Evolutionary conservation across 805 yeast species (phyloP), one percentile per base, ranked within the genome.

Genomic region (Wickerhamiella sergipiensis): DNA sequence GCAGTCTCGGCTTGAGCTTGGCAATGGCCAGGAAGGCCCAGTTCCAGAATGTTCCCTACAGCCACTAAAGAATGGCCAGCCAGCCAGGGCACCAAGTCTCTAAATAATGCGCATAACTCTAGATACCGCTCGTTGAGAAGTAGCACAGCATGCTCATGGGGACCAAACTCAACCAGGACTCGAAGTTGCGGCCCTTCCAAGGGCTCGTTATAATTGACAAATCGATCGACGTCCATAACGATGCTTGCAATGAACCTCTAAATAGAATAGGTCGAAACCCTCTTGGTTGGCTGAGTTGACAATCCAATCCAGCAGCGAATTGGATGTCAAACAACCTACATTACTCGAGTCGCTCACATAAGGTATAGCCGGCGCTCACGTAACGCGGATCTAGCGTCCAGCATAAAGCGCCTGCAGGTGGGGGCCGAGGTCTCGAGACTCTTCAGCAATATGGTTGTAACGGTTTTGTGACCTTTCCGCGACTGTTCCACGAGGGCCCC

Each of bases 141-240:
- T 3, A 52, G 33, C 23, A 52, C 47, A 8, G 51, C 50, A 23
- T 44, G 44, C 12, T 22, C 48, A 1, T 22, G 48, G n/a, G 40
- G 44, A 17, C 15, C 42, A 33, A 49, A 52, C n/a, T 39, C 45
- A 6, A 52, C 42, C 46, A 26, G 33, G 4, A 52, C 39, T 24
- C 54, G 50, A 15, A 23, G 40, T 12, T 18, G 39, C 3, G 52
- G 52, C n/a, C 52, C 52, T 7, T 36, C 45, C 17, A 24, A 43
- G 10, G 50, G 54, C 50, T 52, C 54, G 29, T 52, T 52, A 45
- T 43, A 52, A 31, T 26, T 38, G 6, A 52, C 40, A 2, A 43
- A 31, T 21, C 52, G 45, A 3, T 23, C 42, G 3, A 47, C 45
- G 4, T 47, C 38, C 24, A 17, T 23, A 18, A 4, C 8, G 19